Evolutionary conservation across 208 protist genomes (phyloP).

Genomic region (Naegleria lovaniensis): DNA sequence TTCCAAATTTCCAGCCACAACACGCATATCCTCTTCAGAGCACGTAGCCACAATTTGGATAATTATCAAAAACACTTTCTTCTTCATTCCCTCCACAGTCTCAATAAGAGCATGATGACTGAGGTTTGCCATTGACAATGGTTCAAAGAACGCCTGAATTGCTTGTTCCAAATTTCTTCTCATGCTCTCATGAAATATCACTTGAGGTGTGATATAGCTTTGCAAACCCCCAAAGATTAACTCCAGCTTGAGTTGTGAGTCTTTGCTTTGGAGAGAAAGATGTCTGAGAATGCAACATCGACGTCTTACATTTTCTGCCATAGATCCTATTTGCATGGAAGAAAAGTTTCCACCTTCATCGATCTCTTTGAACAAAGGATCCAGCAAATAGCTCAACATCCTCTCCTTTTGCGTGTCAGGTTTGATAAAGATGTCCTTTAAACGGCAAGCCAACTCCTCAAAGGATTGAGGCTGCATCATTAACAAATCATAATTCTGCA

Average conservation of each 20-base stretch:
- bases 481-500: too few relatives aligned
- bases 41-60: not conserved
- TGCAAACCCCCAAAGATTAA: not conserved
- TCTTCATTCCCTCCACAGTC: not conserved
- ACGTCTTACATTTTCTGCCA: too few relatives aligned
- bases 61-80: not conserved
- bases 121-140: not conserved
- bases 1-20: too few relatives aligned
- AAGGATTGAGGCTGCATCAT: too few relatives aligned
- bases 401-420: too few relatives aligned
- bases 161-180: not conserved
- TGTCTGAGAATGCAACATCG: too few relatives aligned
- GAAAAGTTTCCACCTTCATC: too few relatives aligned
- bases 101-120: not conserved
- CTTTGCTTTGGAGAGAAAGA: not conserved
- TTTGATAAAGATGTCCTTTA: too few relatives aligned
- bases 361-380: too few relatives aligned
- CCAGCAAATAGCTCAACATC: too few relatives aligned
- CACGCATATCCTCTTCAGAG: not conserved
- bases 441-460: too few relatives aligned
- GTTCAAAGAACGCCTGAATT: not conserved
- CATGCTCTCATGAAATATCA: not conserved
- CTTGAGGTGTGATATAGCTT: not conserved
- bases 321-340: too few relatives aligned
- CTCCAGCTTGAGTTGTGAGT: not conserved